Base-by-base conservation (phyloP, 176 grass and related monocot genomes). In the Elymus sibiricus region DNA sequence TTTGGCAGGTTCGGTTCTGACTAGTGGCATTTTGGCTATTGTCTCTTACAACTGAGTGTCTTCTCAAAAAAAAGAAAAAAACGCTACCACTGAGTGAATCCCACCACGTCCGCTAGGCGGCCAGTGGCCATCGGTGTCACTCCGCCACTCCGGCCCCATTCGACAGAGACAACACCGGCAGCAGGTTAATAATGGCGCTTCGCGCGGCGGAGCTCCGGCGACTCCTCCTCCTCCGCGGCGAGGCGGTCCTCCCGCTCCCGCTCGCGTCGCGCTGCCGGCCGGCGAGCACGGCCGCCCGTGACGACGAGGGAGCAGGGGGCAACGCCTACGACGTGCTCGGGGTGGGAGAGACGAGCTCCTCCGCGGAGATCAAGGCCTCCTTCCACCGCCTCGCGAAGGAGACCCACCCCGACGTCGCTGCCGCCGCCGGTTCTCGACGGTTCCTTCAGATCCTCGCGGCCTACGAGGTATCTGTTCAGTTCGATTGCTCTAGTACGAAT, bases 321-420 rank as follows among this genome's bases (percentile, higher is more conserved):
- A 98, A 88, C 93, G 96, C 96, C 67, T 98, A 98, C 79, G 96
- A 98, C 78, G 92, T 98, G 15, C 88, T 98, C 25, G 91, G 92
- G n/a, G 84, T 98, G 3, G 81, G 63, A n/a, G 86, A 98, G 86
- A 66, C 84, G 58, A 94, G 96, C 86, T 92, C 93, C 38, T 63
- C 66, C 74, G 77, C 88, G 26, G 96, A 98, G 86, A 98, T 98
- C 84, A 98, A 94, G 85, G 87, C 79, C 27, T 95, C 91, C 46
- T 98, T 98, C 79, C 92, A 92, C 37, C 94, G 85, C 79, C 91
- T 95, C 14, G 96, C 96, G 27, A 98, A 98, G 70, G 96, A 91
- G 87, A 98, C 96, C 25, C 95, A 98, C 80, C 96, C 96, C 16
- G 96, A 98, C 81, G 83, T 98, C 37, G 88, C 86, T 0, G 84